These are phyloP conservation scores for Starmerella apis DNA, from an alignment of 805 yeast genomes.

Conservation along the genomic window DNA sequence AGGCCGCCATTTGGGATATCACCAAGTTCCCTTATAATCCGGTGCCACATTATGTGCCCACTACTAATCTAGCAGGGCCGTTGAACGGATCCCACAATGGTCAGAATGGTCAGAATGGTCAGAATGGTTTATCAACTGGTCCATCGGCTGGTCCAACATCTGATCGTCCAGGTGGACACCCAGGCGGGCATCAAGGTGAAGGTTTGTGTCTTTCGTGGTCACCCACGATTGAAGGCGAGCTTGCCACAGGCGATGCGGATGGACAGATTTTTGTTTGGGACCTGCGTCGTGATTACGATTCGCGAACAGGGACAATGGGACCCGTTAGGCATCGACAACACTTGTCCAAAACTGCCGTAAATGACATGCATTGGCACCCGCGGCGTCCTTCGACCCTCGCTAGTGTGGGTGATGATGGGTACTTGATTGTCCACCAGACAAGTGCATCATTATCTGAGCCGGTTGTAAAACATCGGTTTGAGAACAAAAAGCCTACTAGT, in stretches of 20 bases:
- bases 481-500: conserved; percentile 38
- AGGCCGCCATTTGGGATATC: conserved; percentile 59
- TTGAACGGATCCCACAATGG: neutral
- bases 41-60: conserved; percentile 37
- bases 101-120: no score
- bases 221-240: conserved; percentile 47
- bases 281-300: conserved; percentile 36
- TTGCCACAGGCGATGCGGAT: conserved; percentile 49
- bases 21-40: conserved; percentile 62
- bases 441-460: neutral
- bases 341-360: conserved; percentile 44
- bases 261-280: conserved; percentile 64
- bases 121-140: no score
- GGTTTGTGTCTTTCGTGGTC: conserved; percentile 70
- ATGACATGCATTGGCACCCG: conserved; percentile 62
- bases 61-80: conserved; percentile 38
- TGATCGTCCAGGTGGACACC: no score
- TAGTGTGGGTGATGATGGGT: conserved; percentile 54
- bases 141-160: no score
- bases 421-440: conserved; percentile 14
- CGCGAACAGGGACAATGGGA: conserved; percentile 25
- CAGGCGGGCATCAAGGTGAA: conserved; percentile 33
- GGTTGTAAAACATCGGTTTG: neutral
- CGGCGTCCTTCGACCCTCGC: conserved; percentile 52
- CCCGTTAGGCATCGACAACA: conserved; percentile 25